Evolutionary conservation across 1,284 basidiomycete genomes (phyloP).

Genomic region (Ustilago loliicola): DNA sequence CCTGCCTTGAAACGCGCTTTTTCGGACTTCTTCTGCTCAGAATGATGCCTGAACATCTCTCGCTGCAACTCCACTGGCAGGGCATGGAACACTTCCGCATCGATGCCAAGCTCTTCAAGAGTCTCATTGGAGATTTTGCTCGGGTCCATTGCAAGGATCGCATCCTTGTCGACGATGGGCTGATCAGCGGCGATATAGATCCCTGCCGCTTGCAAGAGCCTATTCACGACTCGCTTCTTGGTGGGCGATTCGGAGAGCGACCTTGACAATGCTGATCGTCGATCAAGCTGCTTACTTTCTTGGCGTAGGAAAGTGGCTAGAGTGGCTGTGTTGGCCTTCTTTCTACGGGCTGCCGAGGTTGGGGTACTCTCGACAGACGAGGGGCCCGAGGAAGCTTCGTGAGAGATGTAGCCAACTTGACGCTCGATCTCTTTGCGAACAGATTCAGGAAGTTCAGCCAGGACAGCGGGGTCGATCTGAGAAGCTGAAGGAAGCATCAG

Average conservation of each 20-base stretch:
- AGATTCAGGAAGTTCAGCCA: conserved; percentile 60
- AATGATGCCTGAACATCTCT: conserved; percentile 49
- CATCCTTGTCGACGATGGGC: conserved; percentile 29
- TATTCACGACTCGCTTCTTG: conserved; percentile 37
- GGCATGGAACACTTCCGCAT: conserved; percentile 59
- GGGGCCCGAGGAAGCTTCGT: conserved; percentile 24
- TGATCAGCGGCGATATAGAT: conserved; percentile 21
- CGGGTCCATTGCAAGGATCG: conserved; percentile 44
- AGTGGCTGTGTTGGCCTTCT: conserved; percentile 19
- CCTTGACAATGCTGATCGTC: conserved; percentile 20
- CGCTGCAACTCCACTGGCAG: conserved; percentile 58
- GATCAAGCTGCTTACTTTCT: conserved; percentile 6
- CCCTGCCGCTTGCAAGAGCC: conserved; percentile 21
- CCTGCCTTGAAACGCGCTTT: conserved; percentile 34
- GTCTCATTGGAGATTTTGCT: conserved; percentile 26
- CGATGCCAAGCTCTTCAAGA: conserved; percentile 52
- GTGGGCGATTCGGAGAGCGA: conserved; percentile 45
- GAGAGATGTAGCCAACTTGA: conserved; percentile 26
- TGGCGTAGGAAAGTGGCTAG: conserved; percentile 23
- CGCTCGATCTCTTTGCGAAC: conserved; percentile 63
- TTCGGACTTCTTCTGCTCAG: conserved; percentile 38
- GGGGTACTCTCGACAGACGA: conserved; percentile 37
- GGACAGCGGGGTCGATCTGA: conserved; percentile 64
- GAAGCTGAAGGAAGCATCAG: conserved; percentile 60
- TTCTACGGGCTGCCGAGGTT: conserved; percentile 25